Base-by-base conservation (phyloP, 768 basidiomycete species). In the Sporobolomyces pararoseus region DNA sequence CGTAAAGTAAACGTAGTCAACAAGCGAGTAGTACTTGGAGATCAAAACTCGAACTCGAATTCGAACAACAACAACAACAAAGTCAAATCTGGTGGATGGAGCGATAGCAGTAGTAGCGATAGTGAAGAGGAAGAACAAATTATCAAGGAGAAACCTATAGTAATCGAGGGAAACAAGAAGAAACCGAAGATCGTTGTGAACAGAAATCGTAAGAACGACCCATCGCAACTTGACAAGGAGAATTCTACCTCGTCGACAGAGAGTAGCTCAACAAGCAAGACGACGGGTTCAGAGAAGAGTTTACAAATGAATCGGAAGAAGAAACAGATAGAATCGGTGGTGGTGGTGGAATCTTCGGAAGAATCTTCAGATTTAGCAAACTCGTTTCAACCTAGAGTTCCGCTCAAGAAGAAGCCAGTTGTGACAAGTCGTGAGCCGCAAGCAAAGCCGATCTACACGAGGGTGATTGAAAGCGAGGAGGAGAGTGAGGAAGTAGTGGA, bases 1-100 rank as follows among this genome's bases (percentile, higher is more conserved):
- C 67, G 51, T 23, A 59, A 46, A 25, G 60, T 51, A 39, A 66
- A 69, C 57, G 64, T 68, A 17, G 54, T 58, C 39, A 68, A 62
- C 61, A 31, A 47, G 4, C 46, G 64, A 0, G 29, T 31, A 14
- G 12, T 9, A 1, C 59, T 70, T 21, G 37, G 62, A 21, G 46
- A 49, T 4, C 23, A 39, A 31, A 17, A 31, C 2, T 19, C 58
- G 58, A 29, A 3, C 17, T 47, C 21, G 7, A 14, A 12, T 23
- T 47, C 46, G 13, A 34, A 32, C 29, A 61, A 35, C 58, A 49
- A 49, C 44, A 61, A 35, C 42, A 46, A 47, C 31, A 54, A 57
- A 5, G 31, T 35, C 59, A 61, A 49, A 29, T 61, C 59, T 29
- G 59, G 46, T 3, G 46, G 59, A 49, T 61, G 59, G 59, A 61